These are phyloP conservation scores for Aureobasidium mangrovei DNA, from an alignment of 2,329 filamentous ascomycete genomes.

Conservation along the genomic window DNA sequence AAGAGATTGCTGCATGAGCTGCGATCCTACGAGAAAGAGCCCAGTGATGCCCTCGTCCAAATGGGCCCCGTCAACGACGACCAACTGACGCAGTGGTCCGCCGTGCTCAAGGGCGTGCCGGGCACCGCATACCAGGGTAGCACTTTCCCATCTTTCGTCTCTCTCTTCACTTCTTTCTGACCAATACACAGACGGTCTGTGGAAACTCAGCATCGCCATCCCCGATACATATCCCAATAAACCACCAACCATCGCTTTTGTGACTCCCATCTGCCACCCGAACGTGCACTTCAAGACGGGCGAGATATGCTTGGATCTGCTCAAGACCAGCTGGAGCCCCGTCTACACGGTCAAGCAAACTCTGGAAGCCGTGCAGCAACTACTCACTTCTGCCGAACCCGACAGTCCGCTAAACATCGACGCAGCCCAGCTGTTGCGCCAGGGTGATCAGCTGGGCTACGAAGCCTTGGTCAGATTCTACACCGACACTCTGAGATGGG, in stretches of 20 bases:
- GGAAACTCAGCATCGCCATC: constrained; percentile 70
- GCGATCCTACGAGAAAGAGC: constrained; percentile 47
- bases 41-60: constrained; percentile 48
- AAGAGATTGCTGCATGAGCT: constrained; percentile 55
- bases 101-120: constrained; percentile 50
- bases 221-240: constrained; percentile 69
- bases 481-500: constrained; percentile 46
- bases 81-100: constrained; percentile 51
- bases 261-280: constrained; percentile 77
- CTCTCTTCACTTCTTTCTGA: background rate
- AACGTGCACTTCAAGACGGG: constrained; percentile 68
- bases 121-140: constrained; percentile 54
- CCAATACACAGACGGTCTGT: constrained; percentile 63
- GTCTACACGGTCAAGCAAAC: constrained; percentile 73
- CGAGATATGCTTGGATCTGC: constrained; percentile 87
- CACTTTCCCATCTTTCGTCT: background rate
- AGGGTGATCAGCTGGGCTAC: constrained; percentile 60
- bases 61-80: constrained; percentile 50
- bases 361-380: constrained; percentile 61
- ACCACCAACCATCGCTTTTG: constrained; percentile 70
- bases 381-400: constrained; percentile 59
- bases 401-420: constrained; percentile 75
- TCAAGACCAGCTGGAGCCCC: constrained; percentile 71
- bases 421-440: constrained; percentile 59
- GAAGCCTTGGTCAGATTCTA: constrained; percentile 64